These are phyloP conservation scores for Aspergillus ostianus DNA, from an alignment of 495 filamentous ascomycete genomes.

Conservation along the genomic window DNA sequence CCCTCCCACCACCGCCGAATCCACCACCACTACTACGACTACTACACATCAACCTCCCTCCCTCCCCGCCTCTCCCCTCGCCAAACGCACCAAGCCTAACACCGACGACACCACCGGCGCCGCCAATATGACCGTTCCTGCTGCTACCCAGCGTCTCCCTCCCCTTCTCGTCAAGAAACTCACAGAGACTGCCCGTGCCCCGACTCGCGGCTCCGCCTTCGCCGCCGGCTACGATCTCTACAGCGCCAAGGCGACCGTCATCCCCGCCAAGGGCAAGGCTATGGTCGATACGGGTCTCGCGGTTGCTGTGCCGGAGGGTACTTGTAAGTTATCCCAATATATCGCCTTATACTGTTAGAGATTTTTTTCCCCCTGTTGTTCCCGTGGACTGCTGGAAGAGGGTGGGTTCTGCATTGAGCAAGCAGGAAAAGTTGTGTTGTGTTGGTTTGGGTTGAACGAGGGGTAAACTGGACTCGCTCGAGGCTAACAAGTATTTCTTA, in stretches of 20 bases:
- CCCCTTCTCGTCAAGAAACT: constrained; percentile 85
- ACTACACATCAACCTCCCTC: constrained; percentile 51
- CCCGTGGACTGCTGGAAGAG: too few species aligned
- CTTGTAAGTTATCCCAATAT: constrained; percentile 57
- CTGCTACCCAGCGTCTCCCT: constrained; percentile 45
- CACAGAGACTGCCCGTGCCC: constrained; percentile 64
- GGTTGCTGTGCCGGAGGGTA: constrained; percentile 83
- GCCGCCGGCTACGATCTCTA: constrained; percentile 94
- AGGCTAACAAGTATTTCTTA: background rate
- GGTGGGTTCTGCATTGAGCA: too few species aligned
- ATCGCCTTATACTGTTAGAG: too few species aligned
- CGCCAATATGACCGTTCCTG: constrained; percentile 34
- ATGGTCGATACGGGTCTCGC: constrained; percentile 87
- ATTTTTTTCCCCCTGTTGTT: too few species aligned
- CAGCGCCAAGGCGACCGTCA: constrained; percentile 65
- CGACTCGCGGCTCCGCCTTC: constrained; percentile 84
- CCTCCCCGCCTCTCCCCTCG: constrained; percentile 58
- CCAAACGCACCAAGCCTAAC: constrained; percentile 60
- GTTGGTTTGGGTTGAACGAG: too few species aligned
- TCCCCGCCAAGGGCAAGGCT: constrained; percentile 79
- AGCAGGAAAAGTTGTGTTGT: too few species aligned
- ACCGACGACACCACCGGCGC: constrained; percentile 25
- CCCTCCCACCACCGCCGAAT: constrained; percentile 23
- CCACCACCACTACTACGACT: constrained; percentile 18
- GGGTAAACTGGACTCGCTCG: too few species aligned